Evolutionary conservation across 345 rosid genomes (phyloP).

Genomic region (Fremontodendron californicum): DNA sequence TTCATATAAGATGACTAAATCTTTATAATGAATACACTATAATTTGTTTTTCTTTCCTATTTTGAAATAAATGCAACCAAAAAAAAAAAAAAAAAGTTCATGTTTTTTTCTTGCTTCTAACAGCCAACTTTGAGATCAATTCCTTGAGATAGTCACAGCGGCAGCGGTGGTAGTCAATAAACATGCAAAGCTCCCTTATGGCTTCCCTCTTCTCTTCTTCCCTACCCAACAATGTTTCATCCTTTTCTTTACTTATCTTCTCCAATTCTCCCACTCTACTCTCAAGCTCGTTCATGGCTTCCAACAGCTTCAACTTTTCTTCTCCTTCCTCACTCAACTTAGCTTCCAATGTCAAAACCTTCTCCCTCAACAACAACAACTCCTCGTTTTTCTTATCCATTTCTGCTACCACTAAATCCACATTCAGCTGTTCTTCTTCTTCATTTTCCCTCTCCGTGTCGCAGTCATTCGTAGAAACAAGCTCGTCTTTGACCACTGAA

Average conservation of each 20-base stretch:
- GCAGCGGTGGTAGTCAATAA: slow-evolving; percentile 69
- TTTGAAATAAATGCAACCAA: neutral
- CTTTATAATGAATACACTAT: too few species aligned
- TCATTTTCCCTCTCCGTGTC: slow-evolving; percentile 31
- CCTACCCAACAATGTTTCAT: slow-evolving; percentile 37
- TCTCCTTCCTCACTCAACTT: slow-evolving; percentile 38
- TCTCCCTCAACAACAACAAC: slow-evolving; percentile 12
- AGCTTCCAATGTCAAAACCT: slow-evolving; percentile 36
- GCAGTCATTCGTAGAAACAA: slow-evolving; percentile 40
- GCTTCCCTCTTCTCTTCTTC: slow-evolving; percentile 82
- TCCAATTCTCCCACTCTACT: slow-evolving; percentile 39
- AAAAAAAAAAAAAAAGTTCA: neutral
- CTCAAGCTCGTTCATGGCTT: slow-evolving; percentile 32
- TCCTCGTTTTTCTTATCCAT: slow-evolving; percentile 16
- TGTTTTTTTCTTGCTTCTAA: slow-evolving; percentile 26
- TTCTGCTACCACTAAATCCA: slow-evolving; percentile 25
- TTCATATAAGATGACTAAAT: neutral
- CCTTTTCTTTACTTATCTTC: slow-evolving; percentile 38
- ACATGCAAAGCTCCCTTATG: slow-evolving; percentile 66
- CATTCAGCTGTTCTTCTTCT: slow-evolving; percentile 26
- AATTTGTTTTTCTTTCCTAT: too few species aligned
- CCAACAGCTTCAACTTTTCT: slow-evolving; percentile 37
- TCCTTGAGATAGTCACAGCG: slow-evolving; percentile 55
- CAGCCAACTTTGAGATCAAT: slow-evolving; percentile 35
- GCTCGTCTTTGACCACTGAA: slow-evolving; percentile 30